Percentiles rank a stretch among this genome's conserved stretches.
These are phyloP conservation scores for Blastocystis sp. DNA, from an alignment of 352 stramenopile species.

Conservation along the genomic window DNA sequence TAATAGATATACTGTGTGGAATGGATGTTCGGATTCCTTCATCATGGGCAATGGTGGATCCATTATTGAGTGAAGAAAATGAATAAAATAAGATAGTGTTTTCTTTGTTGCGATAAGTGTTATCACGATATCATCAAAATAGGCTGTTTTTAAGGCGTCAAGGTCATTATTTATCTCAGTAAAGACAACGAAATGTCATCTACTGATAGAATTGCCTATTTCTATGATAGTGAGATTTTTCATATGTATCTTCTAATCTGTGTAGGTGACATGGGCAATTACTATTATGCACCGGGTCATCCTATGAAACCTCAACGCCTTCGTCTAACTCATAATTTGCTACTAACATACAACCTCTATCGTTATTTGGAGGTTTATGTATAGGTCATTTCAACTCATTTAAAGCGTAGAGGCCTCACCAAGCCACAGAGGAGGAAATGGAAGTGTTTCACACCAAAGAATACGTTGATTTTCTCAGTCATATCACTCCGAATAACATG, in stretches of 20 bases:
- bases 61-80: not conserved
- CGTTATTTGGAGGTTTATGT: slow-evolving; percentile 96
- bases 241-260: slow-evolving; percentile 27
- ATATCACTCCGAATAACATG: slow-evolving; percentile 86
- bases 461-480: slow-evolving; percentile 93
- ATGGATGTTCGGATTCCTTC: not conserved
- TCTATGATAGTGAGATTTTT: slow-evolving; percentile 66
- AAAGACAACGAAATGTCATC: slow-evolving; percentile 79
- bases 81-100: not conserved
- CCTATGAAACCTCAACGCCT: slow-evolving; percentile 84
- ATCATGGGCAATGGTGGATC: slow-evolving; percentile 1
- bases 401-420: slow-evolving; percentile 69
- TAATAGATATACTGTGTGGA: not conserved
- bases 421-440: slow-evolving; percentile 81
- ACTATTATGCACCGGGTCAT: slow-evolving; percentile 90
- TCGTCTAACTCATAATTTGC: slow-evolving; percentile 92
- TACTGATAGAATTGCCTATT: slow-evolving; percentile 50
- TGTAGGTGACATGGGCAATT: slow-evolving; percentile 85
- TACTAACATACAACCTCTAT: slow-evolving; percentile 95
- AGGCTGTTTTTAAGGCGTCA: not conserved
- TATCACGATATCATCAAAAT: not conserved
- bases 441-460: slow-evolving; percentile 89
- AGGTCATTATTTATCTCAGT: slow-evolving; percentile 76
- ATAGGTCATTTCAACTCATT: slow-evolving; percentile 52
- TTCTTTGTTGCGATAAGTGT: not conserved